Base-by-base conservation (phyloP, 1,139 yeast species). In the Meyerozyma guilliermondii region DNA sequence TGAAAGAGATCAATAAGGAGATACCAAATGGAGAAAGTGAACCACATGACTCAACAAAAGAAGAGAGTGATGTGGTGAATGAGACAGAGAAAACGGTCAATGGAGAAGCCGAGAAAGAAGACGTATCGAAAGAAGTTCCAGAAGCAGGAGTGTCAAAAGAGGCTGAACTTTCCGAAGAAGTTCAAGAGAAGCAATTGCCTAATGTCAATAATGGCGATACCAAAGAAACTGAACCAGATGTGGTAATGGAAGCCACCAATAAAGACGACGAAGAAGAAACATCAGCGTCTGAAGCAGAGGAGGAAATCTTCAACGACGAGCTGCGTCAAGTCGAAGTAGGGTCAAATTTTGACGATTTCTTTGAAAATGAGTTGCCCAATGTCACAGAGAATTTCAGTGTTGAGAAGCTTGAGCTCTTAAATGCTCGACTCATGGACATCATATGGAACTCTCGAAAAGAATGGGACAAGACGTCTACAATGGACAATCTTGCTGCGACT, bases 361-460 rank as follows among this genome's bases (percentile, higher is more conserved):
- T 58, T 45, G 47, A 48, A 9, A 58, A 83, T 7, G 59, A 71
- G 9, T 49, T 73, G 41, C 57, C 66, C 10, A 60, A 57, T 16
- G 49, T 58, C 20, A 78, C 95, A 0, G 68, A 65, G 11, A 70
- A 68, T 17, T 72, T 70, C 48, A 76, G 80, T 3, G 71, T 92
- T n/a, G 95, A 87, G 45, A 69, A 74, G 46, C 67, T 92, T 33
- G 97, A 92, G 62, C 78, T 78, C 39, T 62, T 83, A 11, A 83
- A 84, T 68, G 82, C 98, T 4, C 71, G 74, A 39, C 60, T 89
- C 39, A 80, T 87, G 68, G 92, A 86, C 41, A 69, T 82, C 11
- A 73, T 87, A 3, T 92, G 97, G 96, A 64, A 68, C 9, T 78
- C 79, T 49, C 72, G 95, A 42, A 63, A 70, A 40, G 60, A 65